Evolutionary conservation across 164 flowering plant species (phyloP), one percentile per base, ranked within the genome.

Genomic region (Magnolia kwangsiensis): DNA sequence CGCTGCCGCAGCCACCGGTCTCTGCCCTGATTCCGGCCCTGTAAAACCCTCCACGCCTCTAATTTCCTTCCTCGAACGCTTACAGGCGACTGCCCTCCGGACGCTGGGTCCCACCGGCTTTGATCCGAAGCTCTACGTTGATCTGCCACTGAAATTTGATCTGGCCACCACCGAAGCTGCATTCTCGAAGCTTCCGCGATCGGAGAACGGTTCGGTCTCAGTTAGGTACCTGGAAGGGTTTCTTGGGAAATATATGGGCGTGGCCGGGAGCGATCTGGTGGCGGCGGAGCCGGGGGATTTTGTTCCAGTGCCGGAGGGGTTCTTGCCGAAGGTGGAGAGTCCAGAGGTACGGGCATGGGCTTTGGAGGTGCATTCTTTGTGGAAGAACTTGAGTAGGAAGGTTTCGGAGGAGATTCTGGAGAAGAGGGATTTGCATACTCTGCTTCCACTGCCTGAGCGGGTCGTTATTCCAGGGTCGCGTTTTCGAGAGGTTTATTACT

Each of bases 401-500:
- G 93, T 92, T 7, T 85, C 88, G 27, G 80, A 69, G 19, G 75
- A 63, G 69, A 93, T 89, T 5, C 27, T 23, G 16, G 72, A 84
- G 29, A 51, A 67, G 45, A 92, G 93, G 8, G 90, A 90, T 2
- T 72, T 77, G 74, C 92, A 92, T 78, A 94, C 99, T 20, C 73
- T 96, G 84, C 83, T 96, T 76, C 90, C 92, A 27, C 76, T 94
- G 85, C 89, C 92, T 16, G 81, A 75, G 23, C 85, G 86, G 9
- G 84, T 82, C 13, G 67, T 96, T 0, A 79, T 96, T 67, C 96
- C 98, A 0, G 99, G 99, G 9, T 92, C 97, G 0, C 70, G 99
- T 75, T 96, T 94, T 70, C 78, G 89, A 55, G 99, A 96, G 88
- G 91, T 94, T 75, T 91, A 96, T 78, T 96, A 96, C 69, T 96